Conservation (phyloP, 2,329 filamentous ascomycete species). For the Drechslera avenae region DNA sequence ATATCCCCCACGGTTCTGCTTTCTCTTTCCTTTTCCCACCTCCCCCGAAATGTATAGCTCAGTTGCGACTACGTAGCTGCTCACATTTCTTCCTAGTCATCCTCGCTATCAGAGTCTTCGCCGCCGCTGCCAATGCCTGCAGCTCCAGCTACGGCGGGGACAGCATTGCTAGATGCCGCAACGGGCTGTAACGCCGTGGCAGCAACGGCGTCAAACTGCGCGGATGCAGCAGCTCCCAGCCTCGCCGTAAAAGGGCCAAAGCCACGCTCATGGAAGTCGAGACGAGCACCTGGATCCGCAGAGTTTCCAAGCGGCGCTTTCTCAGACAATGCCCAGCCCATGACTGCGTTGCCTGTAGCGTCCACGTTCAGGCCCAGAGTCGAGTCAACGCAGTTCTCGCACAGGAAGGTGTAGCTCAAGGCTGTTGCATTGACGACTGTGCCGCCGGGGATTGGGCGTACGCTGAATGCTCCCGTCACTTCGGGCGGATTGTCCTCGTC, state of each 20-base stretch:
- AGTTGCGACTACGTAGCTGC: too few species aligned
- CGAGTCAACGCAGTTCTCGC: slow-evolving; percentile 18
- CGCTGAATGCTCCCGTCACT: slow-evolving; percentile 17
- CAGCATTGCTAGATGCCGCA: neutral
- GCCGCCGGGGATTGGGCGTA: slow-evolving; percentile 9
- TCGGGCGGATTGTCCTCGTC: slow-evolving; percentile 23
- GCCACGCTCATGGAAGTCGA: slow-evolving; percentile 18
- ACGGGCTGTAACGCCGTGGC: slow-evolving; percentile 8
- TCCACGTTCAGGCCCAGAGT: slow-evolving; percentile 9
- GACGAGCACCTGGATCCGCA: slow-evolving; percentile 10
- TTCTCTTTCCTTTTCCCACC: too few species aligned
- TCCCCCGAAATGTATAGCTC: too few species aligned
- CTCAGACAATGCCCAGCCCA: slow-evolving; percentile 21
- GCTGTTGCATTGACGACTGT: slow-evolving; percentile 13
- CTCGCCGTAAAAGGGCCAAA: slow-evolving; percentile 11
- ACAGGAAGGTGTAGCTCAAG: slow-evolving; percentile 23
- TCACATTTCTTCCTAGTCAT: too few species aligned
- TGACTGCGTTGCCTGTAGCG: slow-evolving; percentile 14
- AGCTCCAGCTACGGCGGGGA: too few species aligned
- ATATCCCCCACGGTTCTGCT: too few species aligned
- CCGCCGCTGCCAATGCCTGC: too few species aligned
- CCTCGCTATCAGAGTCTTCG: too few species aligned
- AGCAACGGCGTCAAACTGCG: slow-evolving; percentile 9
- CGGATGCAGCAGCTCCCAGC: slow-evolving; percentile 5
- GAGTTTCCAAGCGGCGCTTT: slow-evolving; percentile 7